Evolutionary conservation across 1,139 yeast genomes (phyloP).

Genomic region (Scheffersomyces stambukii): DNA sequence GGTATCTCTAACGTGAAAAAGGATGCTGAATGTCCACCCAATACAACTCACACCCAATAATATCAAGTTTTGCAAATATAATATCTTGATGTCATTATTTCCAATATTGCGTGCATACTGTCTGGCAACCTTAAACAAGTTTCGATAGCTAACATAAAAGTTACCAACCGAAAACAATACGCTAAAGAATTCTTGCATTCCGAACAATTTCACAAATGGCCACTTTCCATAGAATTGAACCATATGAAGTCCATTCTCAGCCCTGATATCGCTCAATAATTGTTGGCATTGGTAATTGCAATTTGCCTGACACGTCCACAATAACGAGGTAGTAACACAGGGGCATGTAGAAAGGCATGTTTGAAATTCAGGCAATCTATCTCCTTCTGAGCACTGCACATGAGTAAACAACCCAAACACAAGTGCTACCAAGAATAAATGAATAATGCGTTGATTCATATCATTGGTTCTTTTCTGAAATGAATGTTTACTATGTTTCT

Average conservation of each 20-base stretch:
- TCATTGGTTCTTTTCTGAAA: too few species aligned
- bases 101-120: slow-evolving; percentile 19
- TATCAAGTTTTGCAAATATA: slow-evolving; percentile 30
- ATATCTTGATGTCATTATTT: slow-evolving; percentile 16
- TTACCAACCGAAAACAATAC: slow-evolving; percentile 37
- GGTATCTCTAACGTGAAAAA: slow-evolving; percentile 40
- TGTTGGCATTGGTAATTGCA: slow-evolving; percentile 44
- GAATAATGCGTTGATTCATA: too few species aligned
- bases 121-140: slow-evolving; percentile 22
- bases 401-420: too few species aligned
- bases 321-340: slow-evolving; percentile 2
- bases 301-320: slow-evolving; percentile 39
- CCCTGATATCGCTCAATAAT: slow-evolving; percentile 24
- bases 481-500: too few species aligned
- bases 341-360: slow-evolving; percentile 19
- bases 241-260: slow-evolving; percentile 17
- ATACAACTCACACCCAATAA: slow-evolving; percentile 26
- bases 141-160: slow-evolving; percentile 31
- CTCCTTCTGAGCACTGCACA: too few species aligned
- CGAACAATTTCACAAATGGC: slow-evolving; percentile 39
- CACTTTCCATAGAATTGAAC: slow-evolving; percentile 46
- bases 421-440: too few species aligned
- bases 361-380: slow-evolving; percentile 23
- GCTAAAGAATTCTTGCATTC: slow-evolving; percentile 37
- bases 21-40: slow-evolving; percentile 39